Evolutionary conservation across 2,329 filamentous ascomycete species (phyloP), one percentile per base, ranked within the genome.

Genomic region (Stachybotrys elegans): DNA sequence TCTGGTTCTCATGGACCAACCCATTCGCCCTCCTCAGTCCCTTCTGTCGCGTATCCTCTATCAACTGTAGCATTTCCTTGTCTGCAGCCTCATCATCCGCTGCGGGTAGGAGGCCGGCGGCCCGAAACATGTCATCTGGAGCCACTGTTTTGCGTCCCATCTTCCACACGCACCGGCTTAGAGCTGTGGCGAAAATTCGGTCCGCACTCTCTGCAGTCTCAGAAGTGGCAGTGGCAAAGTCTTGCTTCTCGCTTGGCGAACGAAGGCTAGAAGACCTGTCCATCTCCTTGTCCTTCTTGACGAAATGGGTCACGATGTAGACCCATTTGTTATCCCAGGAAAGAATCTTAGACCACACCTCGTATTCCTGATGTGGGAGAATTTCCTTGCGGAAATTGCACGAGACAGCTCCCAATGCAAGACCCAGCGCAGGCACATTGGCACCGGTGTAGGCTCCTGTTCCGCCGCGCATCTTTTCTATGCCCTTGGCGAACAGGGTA

Each of bases 31-130:
- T n/a, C 16, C 20, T 19, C 6, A 40, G 23, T 13, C 38, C 38
- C 22, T 40, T 29, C 22, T 16, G 22, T 8, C 38, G 13, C 20
- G 12, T 22, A 12, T 7, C 8, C 11, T 40, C 38, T 9, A 40
- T 29, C 9, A 12, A 16, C n/a, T n/a, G n/a, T n/a, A n/a, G n/a
- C n/a, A n/a, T n/a, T n/a, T n/a, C 29, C 14, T 16, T 32, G 11
- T 19, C 21, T 17, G 19, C 34, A 17, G 12, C 14, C 34, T 36
- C 17, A 13, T 36, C 34, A 36, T 36, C 34, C 6, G 19, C 34
- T n/a, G 22, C 16, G 22, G 38, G 38, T n/a, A 40, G 4, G 62
- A 64, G 2, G 65, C 67, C 6, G 73, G 56, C 1, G 66, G 50
- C 44, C 7, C 9, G 22, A n/a, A 40, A 17, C 22, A 40, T 40